Evolutionary conservation across 495 filamentous ascomycete genomes (phyloP).

Genomic region (Stereocaulon alpinum): DNA sequence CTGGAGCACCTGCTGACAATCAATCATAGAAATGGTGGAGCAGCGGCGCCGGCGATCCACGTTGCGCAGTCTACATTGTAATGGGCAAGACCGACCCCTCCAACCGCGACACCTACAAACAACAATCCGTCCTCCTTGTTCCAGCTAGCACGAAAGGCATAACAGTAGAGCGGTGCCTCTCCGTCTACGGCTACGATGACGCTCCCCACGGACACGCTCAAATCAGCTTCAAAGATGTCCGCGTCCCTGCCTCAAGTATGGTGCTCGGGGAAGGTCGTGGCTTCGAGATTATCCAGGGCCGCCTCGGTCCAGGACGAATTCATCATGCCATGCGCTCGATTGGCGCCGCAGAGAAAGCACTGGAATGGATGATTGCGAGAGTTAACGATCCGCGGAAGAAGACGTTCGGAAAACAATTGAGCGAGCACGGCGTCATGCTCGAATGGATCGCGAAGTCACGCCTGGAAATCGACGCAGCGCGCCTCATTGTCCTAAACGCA

Average conservation of each 20-base stretch:
- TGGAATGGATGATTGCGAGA: constrained; percentile 81
- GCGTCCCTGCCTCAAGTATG: constrained; percentile 65
- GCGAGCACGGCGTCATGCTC: constrained; percentile 79
- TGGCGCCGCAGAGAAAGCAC: constrained; percentile 71
- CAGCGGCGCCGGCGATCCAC: constrained; percentile 79
- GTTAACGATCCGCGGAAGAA: constrained; percentile 82
- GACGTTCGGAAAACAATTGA: constrained; percentile 70
- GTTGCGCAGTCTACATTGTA: constrained; percentile 82
- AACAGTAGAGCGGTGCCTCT: constrained; percentile 74
- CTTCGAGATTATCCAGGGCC: constrained; percentile 95
- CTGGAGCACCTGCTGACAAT: neutral
- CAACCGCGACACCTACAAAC: constrained; percentile 65
- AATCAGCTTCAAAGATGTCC: constrained; percentile 75
- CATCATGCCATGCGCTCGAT: constrained; percentile 92
- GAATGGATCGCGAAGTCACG: constrained; percentile 88
- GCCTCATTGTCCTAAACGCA: constrained; percentile 78
- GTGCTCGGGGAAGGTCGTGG: constrained; percentile 83
- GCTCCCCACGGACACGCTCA: constrained; percentile 90
- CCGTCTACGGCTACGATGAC: constrained; percentile 89
- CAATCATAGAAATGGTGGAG: constrained; percentile 82
- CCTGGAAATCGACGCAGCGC: constrained; percentile 81
- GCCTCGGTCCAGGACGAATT: constrained; percentile 83
- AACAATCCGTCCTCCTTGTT: constrained; percentile 84
- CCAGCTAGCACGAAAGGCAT: constrained; percentile 65
- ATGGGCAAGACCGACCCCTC: constrained; percentile 76